phyloP scores from a whole-genome alignment of 768 basidiomycete species.

The Dacryopinax primogenitus region DNA sequence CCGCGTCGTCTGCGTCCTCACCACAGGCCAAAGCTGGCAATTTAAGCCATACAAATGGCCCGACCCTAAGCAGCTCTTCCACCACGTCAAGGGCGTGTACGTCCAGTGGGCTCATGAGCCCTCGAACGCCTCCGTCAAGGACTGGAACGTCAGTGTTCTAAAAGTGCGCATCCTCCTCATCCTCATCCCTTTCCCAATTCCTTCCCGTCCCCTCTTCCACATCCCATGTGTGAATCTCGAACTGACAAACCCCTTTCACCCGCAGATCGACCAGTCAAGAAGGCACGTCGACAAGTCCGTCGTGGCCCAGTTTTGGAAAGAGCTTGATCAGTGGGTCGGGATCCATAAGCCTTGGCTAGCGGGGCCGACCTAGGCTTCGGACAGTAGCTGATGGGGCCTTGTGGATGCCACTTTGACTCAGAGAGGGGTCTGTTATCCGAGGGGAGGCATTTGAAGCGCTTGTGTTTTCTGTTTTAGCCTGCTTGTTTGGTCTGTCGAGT shows the following conservation, averaged over 20 bases:
- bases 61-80: constrained; percentile 82
- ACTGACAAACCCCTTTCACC: background rate
- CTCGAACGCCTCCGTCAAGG: constrained; percentile 73
- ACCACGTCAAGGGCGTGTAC: constrained; percentile 93
- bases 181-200: background rate
- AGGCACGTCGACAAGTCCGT: constrained; percentile 90
- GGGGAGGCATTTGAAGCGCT: no score
- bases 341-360: constrained; percentile 69
- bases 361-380: constrained; percentile 11
- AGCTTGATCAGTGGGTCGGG: constrained; percentile 72
- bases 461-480: no score
- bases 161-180: constrained; percentile 43
- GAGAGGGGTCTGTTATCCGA: no score
- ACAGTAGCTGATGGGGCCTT: no score
- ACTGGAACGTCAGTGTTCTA: constrained; percentile 95
- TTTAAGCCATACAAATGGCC: constrained; percentile 95
- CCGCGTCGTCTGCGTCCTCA: constrained; percentile 92
- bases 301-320: constrained; percentile 93
- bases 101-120: constrained; percentile 91
- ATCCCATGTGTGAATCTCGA: background rate
- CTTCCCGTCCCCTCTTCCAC: background rate
- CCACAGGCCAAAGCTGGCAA: constrained; percentile 97
- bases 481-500: no score
- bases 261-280: constrained; percentile 74
- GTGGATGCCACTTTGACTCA: no score